Evolutionary conservation across 768 basidiomycete genomes (phyloP).

Genomic region (Boletus reticulatus): DNA sequence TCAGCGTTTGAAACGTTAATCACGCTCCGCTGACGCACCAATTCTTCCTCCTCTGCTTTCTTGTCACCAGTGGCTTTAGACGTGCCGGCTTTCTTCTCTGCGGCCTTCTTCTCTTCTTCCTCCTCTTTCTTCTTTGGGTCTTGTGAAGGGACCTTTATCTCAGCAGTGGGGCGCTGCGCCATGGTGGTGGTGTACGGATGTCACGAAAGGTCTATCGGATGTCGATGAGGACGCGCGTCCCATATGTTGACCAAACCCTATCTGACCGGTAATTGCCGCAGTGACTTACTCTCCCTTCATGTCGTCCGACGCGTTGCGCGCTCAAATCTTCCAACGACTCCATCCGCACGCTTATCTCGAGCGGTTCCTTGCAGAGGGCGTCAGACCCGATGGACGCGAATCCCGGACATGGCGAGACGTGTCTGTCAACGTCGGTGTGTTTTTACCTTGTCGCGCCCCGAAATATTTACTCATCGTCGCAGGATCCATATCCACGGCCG

Average conservation of each 20-base stretch:
- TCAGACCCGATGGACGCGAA: slow-evolving; percentile 83
- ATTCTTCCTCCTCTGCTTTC: slow-evolving; percentile 61
- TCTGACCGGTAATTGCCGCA: no score
- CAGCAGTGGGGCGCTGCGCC: slow-evolving; percentile 57
- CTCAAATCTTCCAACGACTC: slow-evolving; percentile 74
- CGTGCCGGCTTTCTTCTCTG: slow-evolving; percentile 54
- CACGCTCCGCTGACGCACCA: slow-evolving; percentile 53
- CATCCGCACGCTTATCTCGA: slow-evolving; percentile 89
- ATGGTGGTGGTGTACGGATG: slow-evolving; percentile 37
- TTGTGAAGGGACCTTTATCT: slow-evolving; percentile 64
- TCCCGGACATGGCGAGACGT: slow-evolving; percentile 69
- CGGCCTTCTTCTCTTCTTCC: slow-evolving; percentile 35
- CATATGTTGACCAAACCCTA: slow-evolving; percentile 22
- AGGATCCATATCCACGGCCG: slow-evolving; percentile 94
- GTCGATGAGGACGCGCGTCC: slow-evolving; percentile 31
- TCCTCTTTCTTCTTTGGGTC: slow-evolving; percentile 73
- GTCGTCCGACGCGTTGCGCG: slow-evolving; percentile 28
- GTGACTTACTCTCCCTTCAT: no score
- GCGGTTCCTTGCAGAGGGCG: slow-evolving; percentile 73
- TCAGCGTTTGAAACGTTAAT: slow-evolving; percentile 11
- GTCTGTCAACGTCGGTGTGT: slow-evolving; percentile 76
- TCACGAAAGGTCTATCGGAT: slow-evolving; percentile 2
- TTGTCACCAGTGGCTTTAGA: slow-evolving; percentile 56
- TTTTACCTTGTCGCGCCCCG: neutral
- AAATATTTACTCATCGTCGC: neutral